phyloP scores from a whole-genome alignment of 2,329 filamentous ascomycete species.

The Botryotinia calthae region DNA sequence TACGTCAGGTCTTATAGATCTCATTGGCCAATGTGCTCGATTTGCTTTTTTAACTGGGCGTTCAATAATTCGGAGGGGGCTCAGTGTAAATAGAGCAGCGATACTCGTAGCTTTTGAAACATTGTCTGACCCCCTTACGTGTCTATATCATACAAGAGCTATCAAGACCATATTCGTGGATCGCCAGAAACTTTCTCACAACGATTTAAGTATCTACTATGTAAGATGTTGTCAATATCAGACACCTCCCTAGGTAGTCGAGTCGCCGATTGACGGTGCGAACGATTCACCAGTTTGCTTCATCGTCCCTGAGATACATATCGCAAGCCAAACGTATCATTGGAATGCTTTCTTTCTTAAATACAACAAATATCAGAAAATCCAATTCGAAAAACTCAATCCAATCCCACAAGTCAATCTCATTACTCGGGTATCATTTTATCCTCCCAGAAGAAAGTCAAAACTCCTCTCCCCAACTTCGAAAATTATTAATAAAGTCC shows the following conservation, averaged over 20 bases:
- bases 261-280: neutral
- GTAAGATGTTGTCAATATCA: neutral
- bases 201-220: neutral
- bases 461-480: slow-evolving; percentile 14
- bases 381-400: neutral
- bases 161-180: neutral
- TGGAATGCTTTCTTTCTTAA: neutral
- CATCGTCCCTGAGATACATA: neutral
- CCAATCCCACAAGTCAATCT: neutral
- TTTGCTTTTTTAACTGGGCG: neutral
- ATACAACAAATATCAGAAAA: neutral
- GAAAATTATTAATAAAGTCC: neutral
- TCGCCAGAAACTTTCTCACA: neutral
- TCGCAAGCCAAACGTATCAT: neutral
- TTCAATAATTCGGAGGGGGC: neutral
- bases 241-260: neutral
- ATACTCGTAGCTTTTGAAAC: neutral
- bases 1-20: neutral
- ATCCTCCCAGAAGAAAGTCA: slow-evolving; percentile 10
- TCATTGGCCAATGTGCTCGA: neutral
- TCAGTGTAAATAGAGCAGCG: neutral
- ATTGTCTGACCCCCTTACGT: neutral
- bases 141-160: neutral
- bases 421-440: slow-evolving; percentile 30
- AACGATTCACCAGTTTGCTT: neutral